Evolutionary conservation across 1,284 basidiomycete species (phyloP).

Genomic region (Cerioporus squamosus): DNA sequence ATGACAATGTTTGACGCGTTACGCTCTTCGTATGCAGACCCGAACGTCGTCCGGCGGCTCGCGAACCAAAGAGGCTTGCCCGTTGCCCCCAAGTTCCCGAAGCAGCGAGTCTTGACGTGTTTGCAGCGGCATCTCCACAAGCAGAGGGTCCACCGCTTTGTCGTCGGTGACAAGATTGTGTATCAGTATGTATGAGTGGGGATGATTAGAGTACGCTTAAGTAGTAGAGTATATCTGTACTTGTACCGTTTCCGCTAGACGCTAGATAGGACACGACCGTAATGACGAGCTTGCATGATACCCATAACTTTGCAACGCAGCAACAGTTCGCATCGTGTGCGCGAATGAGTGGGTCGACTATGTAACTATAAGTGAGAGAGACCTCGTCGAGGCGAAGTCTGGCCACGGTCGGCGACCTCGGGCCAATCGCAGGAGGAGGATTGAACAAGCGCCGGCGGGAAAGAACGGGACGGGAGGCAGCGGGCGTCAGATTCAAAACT

Average conservation of each 20-base stretch:
- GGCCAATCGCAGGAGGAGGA: constrained; percentile 15
- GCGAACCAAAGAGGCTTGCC: constrained; percentile 51
- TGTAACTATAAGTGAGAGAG: no score
- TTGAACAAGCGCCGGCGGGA: constrained; percentile 23
- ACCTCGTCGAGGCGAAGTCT: neutral
- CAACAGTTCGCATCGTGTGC: no score
- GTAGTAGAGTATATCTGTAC: no score
- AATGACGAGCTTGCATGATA: neutral
- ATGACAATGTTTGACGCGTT: neutral
- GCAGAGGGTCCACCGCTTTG: neutral
- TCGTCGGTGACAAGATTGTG: neutral
- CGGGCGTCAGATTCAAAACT: constrained; percentile 27
- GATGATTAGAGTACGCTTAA: neutral
- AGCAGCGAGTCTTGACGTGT: constrained; percentile 60
- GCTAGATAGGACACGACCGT: no score
- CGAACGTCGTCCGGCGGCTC: constrained; percentile 56
- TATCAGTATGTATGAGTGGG: neutral
- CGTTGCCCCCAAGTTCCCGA: constrained; percentile 58
- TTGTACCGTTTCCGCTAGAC: no score
- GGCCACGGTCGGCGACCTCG: constrained; percentile 7
- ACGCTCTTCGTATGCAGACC: constrained; percentile 42
- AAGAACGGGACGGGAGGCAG: constrained; percentile 22
- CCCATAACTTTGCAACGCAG: neutral
- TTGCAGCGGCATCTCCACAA: constrained; percentile 48
- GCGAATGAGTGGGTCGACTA: no score